A percentile compares a stretch with the other conserved stretches of the same genome.
Evolutionary conservation across 305 asterid species (phyloP).

Genomic region (Caryopteris hybrid): DNA sequence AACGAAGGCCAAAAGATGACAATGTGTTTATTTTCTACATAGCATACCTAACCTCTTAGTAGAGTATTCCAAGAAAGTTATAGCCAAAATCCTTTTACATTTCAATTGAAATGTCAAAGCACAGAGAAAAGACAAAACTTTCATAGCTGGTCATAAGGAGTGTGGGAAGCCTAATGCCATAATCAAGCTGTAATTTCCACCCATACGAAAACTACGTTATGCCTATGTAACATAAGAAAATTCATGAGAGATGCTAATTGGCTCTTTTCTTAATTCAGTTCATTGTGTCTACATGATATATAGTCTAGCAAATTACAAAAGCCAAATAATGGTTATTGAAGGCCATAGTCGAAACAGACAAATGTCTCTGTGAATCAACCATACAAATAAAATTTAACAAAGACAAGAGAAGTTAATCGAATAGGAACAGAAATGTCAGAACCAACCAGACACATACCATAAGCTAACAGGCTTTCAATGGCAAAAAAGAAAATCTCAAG

Average conservation of each 20-base stretch:
- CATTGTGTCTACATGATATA: neutral
- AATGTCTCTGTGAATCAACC: neutral
- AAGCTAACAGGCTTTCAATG: neutral
- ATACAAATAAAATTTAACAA: too few species aligned
- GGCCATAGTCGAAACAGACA: neutral
- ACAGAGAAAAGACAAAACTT: too few species aligned
- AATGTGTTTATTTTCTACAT: neutral
- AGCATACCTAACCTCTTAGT: neutral
- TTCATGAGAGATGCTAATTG: neutral
- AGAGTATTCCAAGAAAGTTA: neutral
- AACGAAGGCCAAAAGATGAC: neutral
- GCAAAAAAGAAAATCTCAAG: neutral
- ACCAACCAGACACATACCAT: neutral
- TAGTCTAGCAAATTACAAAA: neutral
- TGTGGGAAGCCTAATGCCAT: neutral
- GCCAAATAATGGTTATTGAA: neutral
- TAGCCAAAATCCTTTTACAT: neutral
- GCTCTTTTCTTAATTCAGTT: neutral
- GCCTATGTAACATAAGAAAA: neutral
- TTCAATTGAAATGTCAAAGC: neutral
- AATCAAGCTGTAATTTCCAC: too few species aligned
- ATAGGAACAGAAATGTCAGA: neutral
- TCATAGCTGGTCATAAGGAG: too few species aligned
- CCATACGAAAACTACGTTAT: neutral
- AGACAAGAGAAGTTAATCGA: neutral